Evolutionary conservation across 73 alveolate genomes (phyloP).

Genomic region (Paramecium tetraurelia): DNA sequence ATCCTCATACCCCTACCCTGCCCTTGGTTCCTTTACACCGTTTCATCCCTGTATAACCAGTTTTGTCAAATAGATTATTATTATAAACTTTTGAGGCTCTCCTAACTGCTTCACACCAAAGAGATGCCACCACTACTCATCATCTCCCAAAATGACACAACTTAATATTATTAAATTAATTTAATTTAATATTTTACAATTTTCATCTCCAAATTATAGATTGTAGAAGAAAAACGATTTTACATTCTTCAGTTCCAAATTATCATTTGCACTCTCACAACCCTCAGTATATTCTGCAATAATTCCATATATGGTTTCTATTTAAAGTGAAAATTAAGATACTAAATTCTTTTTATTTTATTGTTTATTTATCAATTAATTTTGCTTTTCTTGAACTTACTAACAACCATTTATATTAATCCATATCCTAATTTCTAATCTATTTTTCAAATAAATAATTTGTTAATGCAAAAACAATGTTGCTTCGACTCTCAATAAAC

Average conservation of each 20-base stretch:
- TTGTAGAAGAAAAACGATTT: background rate
- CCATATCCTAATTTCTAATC: background rate
- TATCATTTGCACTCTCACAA: too few relatives aligned
- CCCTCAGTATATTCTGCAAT: background rate
- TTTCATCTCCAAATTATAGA: background rate
- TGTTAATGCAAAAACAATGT: conserved; percentile 55
- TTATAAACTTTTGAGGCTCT: background rate
- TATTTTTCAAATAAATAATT: background rate
- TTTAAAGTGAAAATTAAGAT: too few relatives aligned
- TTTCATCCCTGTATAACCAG: background rate
- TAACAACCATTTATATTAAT: background rate
- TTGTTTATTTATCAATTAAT: background rate
- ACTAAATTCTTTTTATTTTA: background rate
- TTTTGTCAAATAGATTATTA: background rate
- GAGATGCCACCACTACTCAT: background rate
- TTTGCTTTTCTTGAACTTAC: background rate
- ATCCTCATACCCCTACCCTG: background rate
- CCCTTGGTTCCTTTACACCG: background rate
- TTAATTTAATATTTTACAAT: background rate
- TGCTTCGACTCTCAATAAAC: background rate
- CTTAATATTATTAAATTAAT: background rate
- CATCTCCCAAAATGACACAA: background rate
- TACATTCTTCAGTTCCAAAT: background rate
- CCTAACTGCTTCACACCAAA: background rate
- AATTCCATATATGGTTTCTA: too few relatives aligned